Evolutionary conservation across 1,284 basidiomycete species (phyloP), one percentile per base, ranked within the genome.

Genomic region (Cutaneotrichosporon sp.): DNA sequence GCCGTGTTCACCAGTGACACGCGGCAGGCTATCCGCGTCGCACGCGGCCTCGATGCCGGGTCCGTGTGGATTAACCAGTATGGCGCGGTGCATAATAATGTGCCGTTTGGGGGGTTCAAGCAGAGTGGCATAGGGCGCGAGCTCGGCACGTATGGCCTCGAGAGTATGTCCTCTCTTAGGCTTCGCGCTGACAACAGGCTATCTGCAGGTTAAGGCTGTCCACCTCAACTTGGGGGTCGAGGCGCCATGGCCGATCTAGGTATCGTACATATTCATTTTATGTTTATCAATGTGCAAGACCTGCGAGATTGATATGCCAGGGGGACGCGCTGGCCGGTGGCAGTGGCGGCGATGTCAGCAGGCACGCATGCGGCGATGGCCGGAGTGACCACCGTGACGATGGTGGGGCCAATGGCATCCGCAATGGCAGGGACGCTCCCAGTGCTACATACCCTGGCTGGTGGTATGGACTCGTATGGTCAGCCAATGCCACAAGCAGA

Each of bases 31-130:
- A 90, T 91, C 84, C 85, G 93, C 42, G 89, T 96, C 47, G 87
- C 91, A 2, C 85, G 86, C 36, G 88, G 87, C 36, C 82, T 97
- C 49, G 89, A 93, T 73, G 92, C 93, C 22, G 92, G 93, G 10
- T 81, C 81, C 0, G 79, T 93, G 38, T 94, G 91, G 92, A 84
- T 92, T 65, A 96, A 95, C 80, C 88, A 91, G 76, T 96, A 95
- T 80, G 90, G 89, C 70, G 64, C 90, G 8, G 76, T 93, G 56
- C 85, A 86, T 75, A 90, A 90, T 77, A 90, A 91, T 64, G 90
- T 91, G 46, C 93, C 95, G 0, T 97, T 97, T 72, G 95, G 94
- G 30, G 94, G 95, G 16, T 95, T 92, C 84, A 95, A 94, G 81
- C 88, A 88, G 73, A 87, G 85, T 64, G 89, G 89, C 21, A 85